A percentile compares a stretch with the other conserved stretches of the same genome.
phyloP scores from a whole-genome alignment of 352 stramenopile genomes.

The Pythium plurisporium region DNA sequence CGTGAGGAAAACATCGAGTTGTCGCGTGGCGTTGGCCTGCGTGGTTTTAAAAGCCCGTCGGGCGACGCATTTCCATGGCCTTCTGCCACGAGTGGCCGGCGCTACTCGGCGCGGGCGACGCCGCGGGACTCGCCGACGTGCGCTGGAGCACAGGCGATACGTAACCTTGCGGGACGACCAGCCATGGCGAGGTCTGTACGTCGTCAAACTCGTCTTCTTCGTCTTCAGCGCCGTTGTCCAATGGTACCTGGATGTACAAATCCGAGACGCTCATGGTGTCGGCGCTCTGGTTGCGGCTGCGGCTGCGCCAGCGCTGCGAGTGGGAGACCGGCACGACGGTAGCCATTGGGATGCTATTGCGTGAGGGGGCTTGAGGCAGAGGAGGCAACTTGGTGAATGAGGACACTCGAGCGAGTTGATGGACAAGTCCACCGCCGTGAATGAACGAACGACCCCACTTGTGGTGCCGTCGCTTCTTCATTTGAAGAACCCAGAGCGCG shows the following conservation, averaged over 20 bases:
- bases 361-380: slow-evolving; percentile 1
- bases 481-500: no score
- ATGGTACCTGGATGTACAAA: slow-evolving; percentile 3
- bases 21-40: no score
- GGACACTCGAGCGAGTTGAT: neutral
- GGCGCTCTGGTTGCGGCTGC: slow-evolving; percentile 45
- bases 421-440: no score
- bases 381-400: neutral
- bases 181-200: slow-evolving; percentile 31
- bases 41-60: slow-evolving; percentile 25
- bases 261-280: slow-evolving; percentile 17
- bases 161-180: slow-evolving; percentile 43
- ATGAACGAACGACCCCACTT: no score
- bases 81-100: slow-evolving; percentile 22
- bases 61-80: slow-evolving; percentile 40
- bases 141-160: slow-evolving; percentile 16
- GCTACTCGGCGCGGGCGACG: slow-evolving; percentile 1
- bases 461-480: no score
- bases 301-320: slow-evolving; percentile 44
- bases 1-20: neutral
- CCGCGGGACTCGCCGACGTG: neutral
- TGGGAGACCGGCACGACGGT: slow-evolving; percentile 56
- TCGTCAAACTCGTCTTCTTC: slow-evolving; percentile 28
- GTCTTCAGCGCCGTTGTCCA: slow-evolving; percentile 2
- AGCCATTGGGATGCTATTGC: slow-evolving; percentile 28